Percentiles rank a stretch among this genome's conserved stretches.
Conservation (phyloP, 2,329 filamentous ascomycete genomes). For the Annulohypoxylon truncatum region DNA sequence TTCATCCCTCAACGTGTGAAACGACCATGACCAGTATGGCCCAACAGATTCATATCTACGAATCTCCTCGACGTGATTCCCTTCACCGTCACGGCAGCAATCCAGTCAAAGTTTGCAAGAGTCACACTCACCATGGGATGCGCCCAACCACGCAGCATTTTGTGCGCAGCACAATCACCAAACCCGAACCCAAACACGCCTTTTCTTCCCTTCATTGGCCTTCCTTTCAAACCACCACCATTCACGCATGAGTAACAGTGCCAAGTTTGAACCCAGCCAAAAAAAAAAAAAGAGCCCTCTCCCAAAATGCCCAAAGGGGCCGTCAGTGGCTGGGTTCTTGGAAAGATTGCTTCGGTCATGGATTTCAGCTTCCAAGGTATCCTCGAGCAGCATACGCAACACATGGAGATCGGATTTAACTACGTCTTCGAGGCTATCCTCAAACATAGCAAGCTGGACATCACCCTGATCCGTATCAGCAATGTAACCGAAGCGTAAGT, state of each 20-base stretch:
- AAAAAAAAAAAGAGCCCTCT: no score
- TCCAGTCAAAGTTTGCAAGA: conserved; percentile 4
- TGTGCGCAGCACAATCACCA: conserved; percentile 5
- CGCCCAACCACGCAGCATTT: not conserved
- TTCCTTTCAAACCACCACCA: conserved; percentile 1
- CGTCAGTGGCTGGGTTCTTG: not conserved
- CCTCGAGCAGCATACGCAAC: conserved; percentile 24
- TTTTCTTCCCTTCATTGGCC: not conserved
- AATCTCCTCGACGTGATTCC: not conserved
- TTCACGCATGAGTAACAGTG: conserved; percentile 4
- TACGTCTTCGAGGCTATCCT: conserved; percentile 38
- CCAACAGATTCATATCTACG: not conserved
- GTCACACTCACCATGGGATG: conserved; percentile 9
- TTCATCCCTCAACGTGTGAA: not conserved
- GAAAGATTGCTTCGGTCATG: conserved; percentile 1
- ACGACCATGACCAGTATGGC: not conserved
- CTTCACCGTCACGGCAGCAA: not conserved
- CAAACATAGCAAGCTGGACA: conserved; percentile 39
- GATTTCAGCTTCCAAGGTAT: conserved; percentile 37
- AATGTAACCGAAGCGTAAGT: conserved; percentile 48
- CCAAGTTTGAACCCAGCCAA: not conserved
- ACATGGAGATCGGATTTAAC: conserved; percentile 44
- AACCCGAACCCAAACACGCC: conserved; percentile 9
- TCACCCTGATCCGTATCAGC: conserved; percentile 45
- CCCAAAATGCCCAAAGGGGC: not conserved